A percentile compares a stretch with the other conserved stretches of the same genome.
Conservation (phyloP, 768 basidiomycete species). For the Hericium erinaceus region DNA sequence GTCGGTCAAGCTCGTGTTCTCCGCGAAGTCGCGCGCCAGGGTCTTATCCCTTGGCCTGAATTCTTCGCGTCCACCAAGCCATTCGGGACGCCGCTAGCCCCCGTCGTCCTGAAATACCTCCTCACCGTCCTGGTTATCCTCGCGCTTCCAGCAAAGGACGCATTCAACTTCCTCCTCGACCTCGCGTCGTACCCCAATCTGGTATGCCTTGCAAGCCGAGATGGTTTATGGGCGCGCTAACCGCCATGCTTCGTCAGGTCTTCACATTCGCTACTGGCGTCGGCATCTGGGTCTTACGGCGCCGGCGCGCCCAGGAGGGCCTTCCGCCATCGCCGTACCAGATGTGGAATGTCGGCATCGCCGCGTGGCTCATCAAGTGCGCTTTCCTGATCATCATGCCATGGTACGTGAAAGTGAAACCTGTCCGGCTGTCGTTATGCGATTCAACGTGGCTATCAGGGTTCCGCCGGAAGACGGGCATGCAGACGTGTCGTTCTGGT, state of each 20-base stretch:
- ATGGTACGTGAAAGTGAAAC: conserved; percentile 14
- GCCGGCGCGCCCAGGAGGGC: conserved; percentile 18
- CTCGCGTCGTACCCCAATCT: conserved; percentile 29
- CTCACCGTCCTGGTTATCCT: conserved; percentile 34
- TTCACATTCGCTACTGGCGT: conserved; percentile 21
- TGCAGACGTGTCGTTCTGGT: conserved; percentile 24
- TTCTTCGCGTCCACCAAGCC: conserved; percentile 41
- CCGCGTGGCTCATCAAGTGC: conserved; percentile 15
- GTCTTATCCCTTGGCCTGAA: conserved; percentile 37
- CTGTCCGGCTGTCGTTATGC: background rate
- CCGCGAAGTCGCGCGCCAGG: conserved; percentile 44
- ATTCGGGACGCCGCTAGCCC: conserved; percentile 39
- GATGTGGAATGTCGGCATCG: conserved; percentile 16
- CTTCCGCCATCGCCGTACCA: conserved; percentile 16
- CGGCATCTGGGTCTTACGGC: conserved; percentile 24
- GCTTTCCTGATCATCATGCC: conserved; percentile 27
- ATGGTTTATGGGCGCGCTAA: background rate
- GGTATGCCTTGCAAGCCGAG: conserved; percentile 16
- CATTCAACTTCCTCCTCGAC: conserved; percentile 31
- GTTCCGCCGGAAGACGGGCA: conserved; percentile 20
- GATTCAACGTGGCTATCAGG: conserved; percentile 6
- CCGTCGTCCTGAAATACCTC: conserved; percentile 28
- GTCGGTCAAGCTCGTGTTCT: conserved; percentile 37
- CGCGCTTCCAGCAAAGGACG: conserved; percentile 25
- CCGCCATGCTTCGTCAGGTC: conserved; percentile 9